Evolutionary conservation across 1,284 basidiomycete genomes (phyloP).

Genomic region (Cryptococcus neoformans): DNA sequence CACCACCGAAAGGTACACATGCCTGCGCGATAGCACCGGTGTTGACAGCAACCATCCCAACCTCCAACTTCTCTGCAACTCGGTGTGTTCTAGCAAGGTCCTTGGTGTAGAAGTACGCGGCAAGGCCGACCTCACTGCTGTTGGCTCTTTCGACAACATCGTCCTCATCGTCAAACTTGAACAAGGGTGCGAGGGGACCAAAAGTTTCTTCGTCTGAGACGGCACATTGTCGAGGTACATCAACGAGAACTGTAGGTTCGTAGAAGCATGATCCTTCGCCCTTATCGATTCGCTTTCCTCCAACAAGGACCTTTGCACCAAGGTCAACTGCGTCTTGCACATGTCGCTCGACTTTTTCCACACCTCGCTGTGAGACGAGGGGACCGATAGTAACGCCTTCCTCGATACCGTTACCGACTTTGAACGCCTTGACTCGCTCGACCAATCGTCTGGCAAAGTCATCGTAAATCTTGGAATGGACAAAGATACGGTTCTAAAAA

Average conservation of each 20-base stretch:
- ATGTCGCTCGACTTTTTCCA: constrained; percentile 80
- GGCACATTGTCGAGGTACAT: constrained; percentile 65
- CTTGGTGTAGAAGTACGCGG: constrained; percentile 85
- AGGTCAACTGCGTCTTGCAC: constrained; percentile 74
- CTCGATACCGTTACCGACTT: constrained; percentile 81
- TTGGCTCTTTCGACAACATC: constrained; percentile 84
- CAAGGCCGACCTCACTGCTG: constrained; percentile 74
- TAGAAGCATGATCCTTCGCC: constrained; percentile 62
- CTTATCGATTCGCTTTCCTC: constrained; percentile 63
- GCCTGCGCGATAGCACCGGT: constrained; percentile 76
- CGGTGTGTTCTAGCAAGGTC: constrained; percentile 86
- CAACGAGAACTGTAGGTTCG: constrained; percentile 77
- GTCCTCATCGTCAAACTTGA: constrained; percentile 85
- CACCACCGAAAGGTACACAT: constrained; percentile 82
- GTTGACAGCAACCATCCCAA: constrained; percentile 79
- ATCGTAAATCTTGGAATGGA: constrained; percentile 56
- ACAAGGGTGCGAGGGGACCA: constrained; percentile 60
- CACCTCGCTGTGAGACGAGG: constrained; percentile 76
- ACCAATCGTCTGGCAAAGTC: constrained; percentile 31
- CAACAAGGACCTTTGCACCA: constrained; percentile 82
- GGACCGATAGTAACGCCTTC: constrained; percentile 78
- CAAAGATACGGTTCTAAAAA: constrained; percentile 67
- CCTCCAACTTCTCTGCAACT: constrained; percentile 86
- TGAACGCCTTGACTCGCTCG: constrained; percentile 67
- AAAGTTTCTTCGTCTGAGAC: constrained; percentile 78